Percentiles rank a stretch among this genome's conserved stretches.
Conservation (phyloP, 257 asterid genomes). For the Nyctanthes arbortristis region DNA sequence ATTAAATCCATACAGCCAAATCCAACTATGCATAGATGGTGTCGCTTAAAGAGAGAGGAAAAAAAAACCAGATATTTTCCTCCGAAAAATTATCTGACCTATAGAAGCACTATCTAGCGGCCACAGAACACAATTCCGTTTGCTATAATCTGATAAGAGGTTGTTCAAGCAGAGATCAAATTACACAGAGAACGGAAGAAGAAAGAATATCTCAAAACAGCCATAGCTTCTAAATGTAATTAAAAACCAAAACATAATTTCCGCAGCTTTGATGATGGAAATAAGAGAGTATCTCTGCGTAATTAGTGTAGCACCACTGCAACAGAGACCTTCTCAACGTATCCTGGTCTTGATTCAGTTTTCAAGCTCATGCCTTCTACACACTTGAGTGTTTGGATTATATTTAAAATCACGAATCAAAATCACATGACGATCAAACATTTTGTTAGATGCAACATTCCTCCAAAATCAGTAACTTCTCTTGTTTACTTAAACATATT, state of each 20-base stretch:
- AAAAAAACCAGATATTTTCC: too few relatives aligned
- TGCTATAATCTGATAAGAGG: not conserved
- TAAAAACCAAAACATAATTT: too few relatives aligned
- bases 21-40: too few relatives aligned
- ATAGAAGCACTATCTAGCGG: not conserved
- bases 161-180: not conserved
- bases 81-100: not conserved
- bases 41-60: too few relatives aligned
- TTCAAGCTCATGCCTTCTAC: conserved; percentile 70
- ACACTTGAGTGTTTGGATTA: conserved; percentile 65
- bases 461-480: not conserved
- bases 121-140: not conserved
- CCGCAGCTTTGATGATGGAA: conserved; percentile 25
- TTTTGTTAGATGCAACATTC: conserved; percentile 26
- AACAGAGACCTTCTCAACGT: conserved; percentile 67
- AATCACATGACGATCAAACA: conserved; percentile 29
- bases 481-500: not conserved
- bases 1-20: too few relatives aligned
- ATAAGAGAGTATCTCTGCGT: conserved; percentile 59
- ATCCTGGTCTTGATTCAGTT: conserved; percentile 79
- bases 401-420: conserved; percentile 81
- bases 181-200: too few relatives aligned
- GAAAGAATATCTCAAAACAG: not conserved
- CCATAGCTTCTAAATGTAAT: not conserved
- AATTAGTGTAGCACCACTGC: conserved; percentile 86